Evolutionary conservation across 345 rosid genomes (phyloP).

Genomic region (Erysimum cheiranthoides): DNA sequence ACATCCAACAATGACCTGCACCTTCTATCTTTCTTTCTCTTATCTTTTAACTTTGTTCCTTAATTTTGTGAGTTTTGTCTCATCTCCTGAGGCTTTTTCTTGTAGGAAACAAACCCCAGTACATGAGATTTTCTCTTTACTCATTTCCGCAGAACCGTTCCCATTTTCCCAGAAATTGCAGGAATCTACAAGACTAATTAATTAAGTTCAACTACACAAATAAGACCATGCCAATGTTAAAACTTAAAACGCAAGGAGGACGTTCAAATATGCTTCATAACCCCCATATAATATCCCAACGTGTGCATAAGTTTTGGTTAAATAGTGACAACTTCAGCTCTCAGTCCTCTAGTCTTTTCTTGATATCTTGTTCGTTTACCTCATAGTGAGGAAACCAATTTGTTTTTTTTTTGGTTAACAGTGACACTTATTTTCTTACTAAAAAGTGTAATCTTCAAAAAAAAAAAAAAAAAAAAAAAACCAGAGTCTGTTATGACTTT

Average conservation of each 20-base stretch:
- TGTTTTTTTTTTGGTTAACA: no score
- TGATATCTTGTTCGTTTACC: not conserved
- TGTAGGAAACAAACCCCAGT: not conserved
- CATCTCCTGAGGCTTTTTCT: not conserved
- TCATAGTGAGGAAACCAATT: not conserved
- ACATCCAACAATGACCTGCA: no score
- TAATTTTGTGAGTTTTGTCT: not conserved
- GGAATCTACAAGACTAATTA: not conserved
- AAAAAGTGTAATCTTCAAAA: no score
- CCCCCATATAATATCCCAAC: not conserved
- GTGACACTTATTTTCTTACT: no score
- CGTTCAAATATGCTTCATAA: not conserved
- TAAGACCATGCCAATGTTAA: not conserved
- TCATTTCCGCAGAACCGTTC: no score
- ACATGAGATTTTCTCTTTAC: not conserved
- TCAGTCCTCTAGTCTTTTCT: not conserved
- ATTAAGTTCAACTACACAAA: not conserved
- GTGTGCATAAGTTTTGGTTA: not conserved
- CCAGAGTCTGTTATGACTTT: no score
- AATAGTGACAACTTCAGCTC: not conserved
- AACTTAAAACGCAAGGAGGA: not conserved
- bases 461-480: no score
- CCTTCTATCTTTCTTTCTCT: no score
- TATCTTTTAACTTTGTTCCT: not conserved
- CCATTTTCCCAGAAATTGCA: not conserved